Conservation (phyloP, 2,329 filamentous ascomycete species). For the Ascomycota sp. region DNA sequence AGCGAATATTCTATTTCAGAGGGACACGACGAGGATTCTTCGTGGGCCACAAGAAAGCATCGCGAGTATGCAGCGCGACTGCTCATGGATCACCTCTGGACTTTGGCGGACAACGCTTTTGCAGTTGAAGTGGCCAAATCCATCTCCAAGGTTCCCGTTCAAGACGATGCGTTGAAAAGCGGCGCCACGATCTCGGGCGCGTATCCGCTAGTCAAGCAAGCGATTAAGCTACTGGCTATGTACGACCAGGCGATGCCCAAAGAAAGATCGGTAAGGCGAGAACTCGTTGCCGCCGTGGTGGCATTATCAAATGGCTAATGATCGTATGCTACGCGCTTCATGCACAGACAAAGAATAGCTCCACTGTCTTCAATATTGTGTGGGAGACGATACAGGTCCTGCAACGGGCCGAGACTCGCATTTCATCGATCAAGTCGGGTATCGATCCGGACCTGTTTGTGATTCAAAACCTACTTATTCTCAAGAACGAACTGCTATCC, state of each 20-base stretch:
- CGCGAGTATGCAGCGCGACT: slow-evolving; percentile 34
- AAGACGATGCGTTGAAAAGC: slow-evolving; percentile 27
- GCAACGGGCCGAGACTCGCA: slow-evolving; percentile 51
- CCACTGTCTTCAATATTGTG: slow-evolving; percentile 50
- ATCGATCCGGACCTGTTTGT: slow-evolving; percentile 77
- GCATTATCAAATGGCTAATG: neutral
- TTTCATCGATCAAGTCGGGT: slow-evolving; percentile 38
- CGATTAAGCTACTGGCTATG: slow-evolving; percentile 36
- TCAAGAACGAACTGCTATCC: slow-evolving; percentile 89
- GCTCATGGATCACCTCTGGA: slow-evolving; percentile 36
- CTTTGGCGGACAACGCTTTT: slow-evolving; percentile 31
- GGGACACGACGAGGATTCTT: slow-evolving; percentile 35
- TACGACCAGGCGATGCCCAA: slow-evolving; percentile 46
- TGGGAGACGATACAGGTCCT: slow-evolving; percentile 76
- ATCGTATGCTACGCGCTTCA: too few species aligned
- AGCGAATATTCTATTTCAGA: slow-evolving; percentile 36
- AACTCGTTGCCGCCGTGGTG: too few species aligned
- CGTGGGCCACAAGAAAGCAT: slow-evolving; percentile 28
- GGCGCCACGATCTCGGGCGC: slow-evolving; percentile 34
- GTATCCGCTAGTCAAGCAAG: slow-evolving; percentile 35
- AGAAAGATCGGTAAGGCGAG: slow-evolving; percentile 38
- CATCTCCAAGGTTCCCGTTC: slow-evolving; percentile 26
- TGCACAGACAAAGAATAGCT: slow-evolving; percentile 22
- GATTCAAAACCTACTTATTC: slow-evolving; percentile 79
- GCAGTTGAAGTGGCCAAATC: slow-evolving; percentile 34